Base-by-base conservation (phyloP, 192 early-diverging fungal genomes). In the Coemansia sp. region DNA sequence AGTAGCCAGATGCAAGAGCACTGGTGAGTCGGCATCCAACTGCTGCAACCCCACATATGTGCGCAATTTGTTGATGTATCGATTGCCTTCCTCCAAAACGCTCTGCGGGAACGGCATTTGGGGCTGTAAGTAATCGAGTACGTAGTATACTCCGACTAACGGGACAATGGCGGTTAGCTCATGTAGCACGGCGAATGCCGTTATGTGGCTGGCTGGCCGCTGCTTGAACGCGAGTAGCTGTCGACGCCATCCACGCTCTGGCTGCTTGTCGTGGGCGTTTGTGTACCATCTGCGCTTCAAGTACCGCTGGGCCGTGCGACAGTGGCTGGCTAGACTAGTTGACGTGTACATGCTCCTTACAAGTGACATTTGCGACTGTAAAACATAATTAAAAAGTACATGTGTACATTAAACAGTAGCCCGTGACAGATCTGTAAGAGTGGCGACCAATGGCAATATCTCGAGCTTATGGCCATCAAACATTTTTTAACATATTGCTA, bases 131-230 rank as follows among this genome's bases (percentile, higher is more conserved):
- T 75, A 67, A 25, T 73, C 66, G 19, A 95, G 82, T 11, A 76
- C 59, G 64, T 86, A 90, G 75, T 94, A 97, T 19, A 95, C 67
- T 11, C 90, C 64, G 0, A 88, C 89, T 27, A 97, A 74, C 8
- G 94, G 95, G 1, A 89, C 77, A 25, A 97, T 77, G 2, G 94
- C 95, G 2, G 95, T 97, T 3, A 95, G 59, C 79, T 97, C 94
- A 74, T 97, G 95, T 25, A 97, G 85, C 15, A 95, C 66, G 7
- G 87, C 85, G 75, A 97, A 97, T 1, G 93, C 80, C 7, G 86
- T 82, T 17, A 91, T 63, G 66, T 92, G 88, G 57, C 87, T 89
- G 32, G 85, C 87, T 7, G 91, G 91, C 34, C 89, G 88, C 61
- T 87, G 82, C 50, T 84, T 78, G 70, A 92, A 89, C 58, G 82